These are phyloP conservation scores for Floccularia luteovirens DNA, from an alignment of 768 basidiomycete species.

Conservation along the genomic window DNA sequence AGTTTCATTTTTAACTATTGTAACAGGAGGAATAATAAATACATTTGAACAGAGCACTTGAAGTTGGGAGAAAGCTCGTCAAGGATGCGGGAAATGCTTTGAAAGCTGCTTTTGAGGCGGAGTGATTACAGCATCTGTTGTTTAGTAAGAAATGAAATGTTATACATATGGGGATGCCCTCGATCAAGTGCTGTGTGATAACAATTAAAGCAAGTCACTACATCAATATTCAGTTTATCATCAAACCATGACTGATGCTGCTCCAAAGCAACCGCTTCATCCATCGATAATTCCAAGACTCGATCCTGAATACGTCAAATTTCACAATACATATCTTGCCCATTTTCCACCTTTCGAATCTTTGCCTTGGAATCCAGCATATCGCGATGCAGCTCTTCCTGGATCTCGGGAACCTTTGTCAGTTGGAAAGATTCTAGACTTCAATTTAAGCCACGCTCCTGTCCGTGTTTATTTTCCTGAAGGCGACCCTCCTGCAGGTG, in stretches of 20 bases:
- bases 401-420: constrained; percentile 48
- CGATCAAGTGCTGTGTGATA: too few relatives aligned
- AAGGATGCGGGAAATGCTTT: constrained; percentile 21
- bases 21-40: not conserved
- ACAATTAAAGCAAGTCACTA: too few relatives aligned
- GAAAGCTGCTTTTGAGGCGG: constrained; percentile 14
- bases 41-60: constrained; percentile 4
- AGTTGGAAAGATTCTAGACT: constrained; percentile 50
- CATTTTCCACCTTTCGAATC: constrained; percentile 44
- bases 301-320: constrained; percentile 62
- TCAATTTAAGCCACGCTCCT: constrained; percentile 39
- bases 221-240: too few relatives aligned
- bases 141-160: too few relatives aligned
- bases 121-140: too few relatives aligned
- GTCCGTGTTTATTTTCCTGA: constrained; percentile 62
- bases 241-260: too few relatives aligned
- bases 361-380: constrained; percentile 51
- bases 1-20: constrained; percentile 5
- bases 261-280: constrained; percentile 46
- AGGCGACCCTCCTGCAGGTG: constrained; percentile 36
- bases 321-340: constrained; percentile 44
- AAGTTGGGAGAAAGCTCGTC: constrained; percentile 23
- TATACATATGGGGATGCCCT: too few relatives aligned
- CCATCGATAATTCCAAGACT: constrained; percentile 49
- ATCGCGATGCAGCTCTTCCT: constrained; percentile 49